A percentile compares a stretch with the other conserved stretches of the same genome.
Evolutionary conservation across 1,284 basidiomycete genomes (phyloP).

Genomic region (Hymenochaete sp.): DNA sequence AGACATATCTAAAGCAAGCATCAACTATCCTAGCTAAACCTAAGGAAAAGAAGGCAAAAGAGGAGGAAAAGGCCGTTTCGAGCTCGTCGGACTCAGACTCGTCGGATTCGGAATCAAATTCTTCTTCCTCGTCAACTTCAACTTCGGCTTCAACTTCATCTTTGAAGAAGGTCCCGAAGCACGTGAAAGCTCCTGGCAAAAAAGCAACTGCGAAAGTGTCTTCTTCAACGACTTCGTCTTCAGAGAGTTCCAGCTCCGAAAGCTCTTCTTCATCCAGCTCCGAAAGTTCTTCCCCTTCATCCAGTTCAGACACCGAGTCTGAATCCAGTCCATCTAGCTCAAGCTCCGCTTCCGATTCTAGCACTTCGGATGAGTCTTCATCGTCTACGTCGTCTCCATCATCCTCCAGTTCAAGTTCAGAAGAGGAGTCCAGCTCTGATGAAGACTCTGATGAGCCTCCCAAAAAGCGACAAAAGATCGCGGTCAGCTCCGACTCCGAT

Average conservation of each 20-base stretch:
- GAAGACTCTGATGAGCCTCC: slow-evolving; percentile 24
- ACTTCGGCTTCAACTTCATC: slow-evolving; percentile 1
- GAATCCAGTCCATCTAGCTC: slow-evolving; percentile 11
- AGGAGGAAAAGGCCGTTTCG: no score
- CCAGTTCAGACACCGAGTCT: slow-evolving; percentile 14
- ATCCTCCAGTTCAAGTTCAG: slow-evolving; percentile 17
- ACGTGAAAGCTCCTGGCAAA: background rate
- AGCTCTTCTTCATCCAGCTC: background rate
- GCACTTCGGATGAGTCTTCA: slow-evolving; percentile 7
- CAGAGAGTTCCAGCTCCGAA: slow-evolving; percentile 2
- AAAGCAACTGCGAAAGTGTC: background rate
- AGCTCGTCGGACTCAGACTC: slow-evolving; percentile 2
- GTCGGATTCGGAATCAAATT: background rate
- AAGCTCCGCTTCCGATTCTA: slow-evolving; percentile 3
- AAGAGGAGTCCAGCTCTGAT: slow-evolving; percentile 19
- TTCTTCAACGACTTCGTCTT: no score
- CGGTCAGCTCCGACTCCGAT: slow-evolving; percentile 20
- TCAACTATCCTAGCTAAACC: no score
- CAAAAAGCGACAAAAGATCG: slow-evolving; percentile 12
- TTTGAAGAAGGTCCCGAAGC: slow-evolving; percentile 1
- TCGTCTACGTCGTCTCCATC: slow-evolving; percentile 12
- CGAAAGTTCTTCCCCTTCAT: slow-evolving; percentile 25
- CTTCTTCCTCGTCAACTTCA: slow-evolving; percentile 9
- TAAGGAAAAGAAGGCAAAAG: no score
- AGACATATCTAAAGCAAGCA: no score